These are phyloP conservation scores for Malus asiatica DNA, from an alignment of 306 rosid genomes.

Conservation along the genomic window DNA sequence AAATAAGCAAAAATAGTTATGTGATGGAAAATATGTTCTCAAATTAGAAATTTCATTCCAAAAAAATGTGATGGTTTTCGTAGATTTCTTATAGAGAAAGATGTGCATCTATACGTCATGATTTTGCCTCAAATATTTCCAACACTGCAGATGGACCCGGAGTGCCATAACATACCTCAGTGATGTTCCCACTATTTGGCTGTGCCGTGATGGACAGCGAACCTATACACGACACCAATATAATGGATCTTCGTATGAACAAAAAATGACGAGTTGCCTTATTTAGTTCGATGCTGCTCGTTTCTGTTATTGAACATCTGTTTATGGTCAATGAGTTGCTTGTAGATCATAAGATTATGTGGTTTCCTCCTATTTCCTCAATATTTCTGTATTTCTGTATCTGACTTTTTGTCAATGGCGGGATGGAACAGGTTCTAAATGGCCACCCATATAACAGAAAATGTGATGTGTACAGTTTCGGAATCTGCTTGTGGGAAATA, in stretches of 20 bases:
- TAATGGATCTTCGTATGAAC: not conserved
- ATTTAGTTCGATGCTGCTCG: not conserved
- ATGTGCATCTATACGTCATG: not conserved
- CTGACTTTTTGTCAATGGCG: constrained; percentile 21
- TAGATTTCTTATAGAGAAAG: not conserved
- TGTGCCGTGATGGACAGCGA: not conserved
- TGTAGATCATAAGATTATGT: not conserved
- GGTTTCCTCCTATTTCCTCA: constrained; percentile 11
- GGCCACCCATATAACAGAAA: constrained; percentile 92
- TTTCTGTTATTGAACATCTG: not conserved
- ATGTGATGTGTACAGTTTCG: constrained; percentile 96
- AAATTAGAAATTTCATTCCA: not conserved
- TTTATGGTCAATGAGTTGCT: not conserved
- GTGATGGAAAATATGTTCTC: not conserved
- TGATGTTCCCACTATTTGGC: not conserved
- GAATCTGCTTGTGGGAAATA: constrained; percentile 98
- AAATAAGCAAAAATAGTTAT: not conserved
- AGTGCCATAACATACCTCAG: not conserved
- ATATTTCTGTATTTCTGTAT: not conserved
- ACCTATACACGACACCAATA: not conserved
- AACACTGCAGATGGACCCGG: not conserved
- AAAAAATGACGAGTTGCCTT: not conserved
- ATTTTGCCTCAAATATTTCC: not conserved
- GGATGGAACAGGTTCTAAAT: constrained; percentile 75
- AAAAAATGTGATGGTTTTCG: not conserved